Percentiles rank a stretch among this genome's conserved stretches.
Conservation (phyloP, 805 yeast genomes). For the Hanseniaspora jakobsenii region DNA sequence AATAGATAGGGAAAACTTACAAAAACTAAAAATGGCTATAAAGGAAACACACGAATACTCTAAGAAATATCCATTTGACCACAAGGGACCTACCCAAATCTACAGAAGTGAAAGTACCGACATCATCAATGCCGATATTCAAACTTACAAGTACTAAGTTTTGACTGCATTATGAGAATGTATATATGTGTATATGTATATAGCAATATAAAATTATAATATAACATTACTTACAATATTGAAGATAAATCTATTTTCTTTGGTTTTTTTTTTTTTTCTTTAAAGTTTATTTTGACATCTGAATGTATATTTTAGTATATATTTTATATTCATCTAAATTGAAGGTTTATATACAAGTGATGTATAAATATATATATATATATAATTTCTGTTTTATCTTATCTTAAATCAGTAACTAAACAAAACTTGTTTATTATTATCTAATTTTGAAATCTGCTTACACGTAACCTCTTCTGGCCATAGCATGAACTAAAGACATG, state of each 20-base stretch:
- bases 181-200: not conserved
- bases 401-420: too few species aligned
- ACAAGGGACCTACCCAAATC: slow-evolving; percentile 38
- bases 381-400: too few species aligned
- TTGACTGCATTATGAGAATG: not conserved
- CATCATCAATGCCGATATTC: slow-evolving; percentile 26
- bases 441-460: not conserved
- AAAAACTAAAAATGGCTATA: slow-evolving; percentile 44
- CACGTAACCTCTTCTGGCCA: slow-evolving; percentile 13
- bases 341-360: too few species aligned
- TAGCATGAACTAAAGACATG: slow-evolving; percentile 10
- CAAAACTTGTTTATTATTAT: not conserved
- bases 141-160: slow-evolving; percentile 26
- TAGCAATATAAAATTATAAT: not conserved
- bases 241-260: too few species aligned
- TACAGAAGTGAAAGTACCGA: slow-evolving; percentile 33
- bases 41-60: slow-evolving; percentile 47
- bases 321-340: too few species aligned
- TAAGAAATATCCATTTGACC: slow-evolving; percentile 38
- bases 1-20: slow-evolving; percentile 42
- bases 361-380: slow-evolving; percentile 2
- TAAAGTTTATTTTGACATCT: too few species aligned
- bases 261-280: too few species aligned
- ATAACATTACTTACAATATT: too few species aligned
- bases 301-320: too few species aligned